phyloP scores from a whole-genome alignment of 1,284 basidiomycete species.

The Polyporus tsugae region DNA sequence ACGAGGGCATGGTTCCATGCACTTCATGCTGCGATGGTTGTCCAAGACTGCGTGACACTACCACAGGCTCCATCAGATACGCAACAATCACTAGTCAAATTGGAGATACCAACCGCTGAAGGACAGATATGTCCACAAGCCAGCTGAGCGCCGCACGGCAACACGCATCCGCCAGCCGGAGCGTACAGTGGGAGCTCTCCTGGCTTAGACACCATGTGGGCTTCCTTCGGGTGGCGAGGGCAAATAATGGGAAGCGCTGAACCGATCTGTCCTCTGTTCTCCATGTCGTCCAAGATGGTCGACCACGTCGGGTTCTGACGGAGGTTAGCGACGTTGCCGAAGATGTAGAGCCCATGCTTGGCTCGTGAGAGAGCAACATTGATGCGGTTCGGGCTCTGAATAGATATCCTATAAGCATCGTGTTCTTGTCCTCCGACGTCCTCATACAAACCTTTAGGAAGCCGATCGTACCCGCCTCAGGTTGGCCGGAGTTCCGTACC shows the following conservation, averaged over 20 bases:
- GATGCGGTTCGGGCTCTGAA: constrained; percentile 35
- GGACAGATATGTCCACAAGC: constrained; percentile 75
- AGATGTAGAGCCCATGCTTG: constrained; percentile 73
- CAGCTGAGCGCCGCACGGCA: constrained; percentile 60
- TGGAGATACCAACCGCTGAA: constrained; percentile 54
- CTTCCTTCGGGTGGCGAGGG: constrained; percentile 58
- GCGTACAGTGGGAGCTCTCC: constrained; percentile 59
- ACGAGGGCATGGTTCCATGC: constrained; percentile 52
- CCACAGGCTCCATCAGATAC: background rate
- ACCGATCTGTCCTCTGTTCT: constrained; percentile 55
- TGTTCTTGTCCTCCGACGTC: too few species aligned
- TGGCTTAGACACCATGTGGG: constrained; percentile 55
- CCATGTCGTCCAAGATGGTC: constrained; percentile 64
- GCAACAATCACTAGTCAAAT: background rate
- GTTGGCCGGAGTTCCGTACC: constrained; percentile 70
- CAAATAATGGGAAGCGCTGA: constrained; percentile 66
- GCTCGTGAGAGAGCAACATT: constrained; percentile 73
- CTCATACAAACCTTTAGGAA: constrained; percentile 65
- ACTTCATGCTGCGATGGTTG: constrained; percentile 31
- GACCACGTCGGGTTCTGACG: constrained; percentile 63
- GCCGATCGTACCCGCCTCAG: constrained; percentile 61
- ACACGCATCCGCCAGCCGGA: constrained; percentile 69
- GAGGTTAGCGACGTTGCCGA: constrained; percentile 71
- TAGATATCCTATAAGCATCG: background rate
- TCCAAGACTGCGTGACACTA: constrained; percentile 70